Base-by-base conservation (phyloP, 371 early-diverging fungal species). In the Coemansia sp. region DNA sequence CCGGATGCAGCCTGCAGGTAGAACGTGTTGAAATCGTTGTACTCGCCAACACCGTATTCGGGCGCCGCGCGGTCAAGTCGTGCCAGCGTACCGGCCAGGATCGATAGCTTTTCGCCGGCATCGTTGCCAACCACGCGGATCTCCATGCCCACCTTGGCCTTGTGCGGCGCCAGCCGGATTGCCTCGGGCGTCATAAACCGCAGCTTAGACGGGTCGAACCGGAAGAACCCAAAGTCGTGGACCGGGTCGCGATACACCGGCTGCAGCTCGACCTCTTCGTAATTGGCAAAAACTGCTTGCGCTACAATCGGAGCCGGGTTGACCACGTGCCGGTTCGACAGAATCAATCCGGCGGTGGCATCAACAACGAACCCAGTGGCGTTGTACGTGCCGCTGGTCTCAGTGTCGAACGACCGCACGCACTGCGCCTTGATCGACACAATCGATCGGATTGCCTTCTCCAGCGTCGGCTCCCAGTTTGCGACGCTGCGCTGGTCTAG, bases 311-410 rank as follows among this genome's bases (percentile, higher is more conserved):
- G 98, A 10, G 93, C 96, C 1, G 93, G 86, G 55, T 91, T 90
- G 13, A 91, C 93, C 26, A 96, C 95, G 65, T 96, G 97, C 11
- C 96, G 83, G 77, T 96, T 96, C 7, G 97, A 90, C 36, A 96
- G 83, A 52, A 96, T 91, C 41, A 96, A 83, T 11, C 95, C 98
- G 3, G 82, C 82, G 62, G 85, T 65, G 5, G 90, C 91, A 67
- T 98, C 96, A 1, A 98, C 96, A 10, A 98, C 88, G 73, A 96
- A 96, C 10, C 98, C 98, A 8, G 97, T 89, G 1, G 98, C 95
- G 43, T 86, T 85, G 60, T 77, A 78, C 41, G 83, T 85, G 51
- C 89, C 91, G 38, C 93, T 86, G 16, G 84, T 82, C 72, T 96
- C 94, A 0, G 95, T 94, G 77, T 96, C 96, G 55, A 96, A 90